These are phyloP conservation scores for Candida rishiriensis DNA, from an alignment of 805 yeast genomes.

Conservation along the genomic window DNA sequence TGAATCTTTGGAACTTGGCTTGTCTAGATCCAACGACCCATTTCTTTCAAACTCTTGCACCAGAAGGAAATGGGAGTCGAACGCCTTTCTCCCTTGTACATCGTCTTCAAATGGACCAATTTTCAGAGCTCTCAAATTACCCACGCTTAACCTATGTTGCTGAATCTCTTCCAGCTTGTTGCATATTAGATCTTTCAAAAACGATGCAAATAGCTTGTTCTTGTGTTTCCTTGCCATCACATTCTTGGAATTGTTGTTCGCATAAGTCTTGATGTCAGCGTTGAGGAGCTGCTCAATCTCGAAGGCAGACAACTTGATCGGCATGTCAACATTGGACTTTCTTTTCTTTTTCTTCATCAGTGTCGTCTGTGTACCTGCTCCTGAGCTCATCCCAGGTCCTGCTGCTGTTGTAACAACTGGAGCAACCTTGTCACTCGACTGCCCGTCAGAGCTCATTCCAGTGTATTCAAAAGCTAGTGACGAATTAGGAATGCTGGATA, in stretches of 20 bases:
- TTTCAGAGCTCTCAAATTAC: conserved; percentile 20
- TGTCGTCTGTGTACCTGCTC: background rate
- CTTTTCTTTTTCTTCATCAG: conserved; percentile 10
- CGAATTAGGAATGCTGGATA: background rate
- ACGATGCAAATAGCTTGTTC: conserved; percentile 23
- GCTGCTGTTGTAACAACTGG: background rate
- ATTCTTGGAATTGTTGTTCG: conserved; percentile 18
- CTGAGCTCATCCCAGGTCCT: background rate
- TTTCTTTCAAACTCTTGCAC: conserved; percentile 5
- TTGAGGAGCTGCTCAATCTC: conserved; percentile 20
- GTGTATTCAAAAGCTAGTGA: background rate
- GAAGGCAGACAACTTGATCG: conserved; percentile 16
- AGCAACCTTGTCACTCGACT: background rate
- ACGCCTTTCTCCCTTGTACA: background rate
- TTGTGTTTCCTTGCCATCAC: conserved; percentile 21
- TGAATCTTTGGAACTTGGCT: background rate
- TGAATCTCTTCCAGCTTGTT: conserved; percentile 17
- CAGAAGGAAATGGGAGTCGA: conserved; percentile 9
- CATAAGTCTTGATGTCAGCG: conserved; percentile 20
- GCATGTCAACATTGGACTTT: conserved; percentile 12
- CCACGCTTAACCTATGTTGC: conserved; percentile 16
- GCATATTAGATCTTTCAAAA: conserved; percentile 22
- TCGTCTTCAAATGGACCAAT: conserved; percentile 4
- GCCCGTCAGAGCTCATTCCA: background rate
- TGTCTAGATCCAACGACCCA: too few species aligned